Evolutionary conservation across 108 stramenopile species (phyloP).

Genomic region (Stephanodiscus triporus): DNA sequence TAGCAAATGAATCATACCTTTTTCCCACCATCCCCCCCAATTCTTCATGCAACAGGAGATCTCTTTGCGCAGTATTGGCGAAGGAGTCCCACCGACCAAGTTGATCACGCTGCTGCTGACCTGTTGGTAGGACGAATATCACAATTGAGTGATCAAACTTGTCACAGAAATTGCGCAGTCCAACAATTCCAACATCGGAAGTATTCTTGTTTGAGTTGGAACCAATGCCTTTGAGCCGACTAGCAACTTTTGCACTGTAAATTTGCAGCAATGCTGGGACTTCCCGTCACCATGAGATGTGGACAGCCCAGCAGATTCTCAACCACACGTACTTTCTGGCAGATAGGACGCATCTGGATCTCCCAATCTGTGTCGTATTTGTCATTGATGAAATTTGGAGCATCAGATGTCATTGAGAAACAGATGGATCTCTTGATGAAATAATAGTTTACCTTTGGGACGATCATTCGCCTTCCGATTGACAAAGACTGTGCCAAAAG

Average conservation of each 20-base stretch:
- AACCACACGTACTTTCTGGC: conserved; percentile 58
- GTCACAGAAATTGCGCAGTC: conserved; percentile 45
- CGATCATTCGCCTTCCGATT: conserved; percentile 42
- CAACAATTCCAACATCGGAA: conserved; percentile 22
- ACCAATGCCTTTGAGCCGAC: conserved; percentile 19
- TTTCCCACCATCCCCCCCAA: neutral
- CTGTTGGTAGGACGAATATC: conserved; percentile 43
- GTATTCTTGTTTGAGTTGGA: neutral
- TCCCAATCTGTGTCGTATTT: conserved; percentile 43
- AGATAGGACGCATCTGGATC: conserved; percentile 43
- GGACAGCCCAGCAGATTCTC: conserved; percentile 53
- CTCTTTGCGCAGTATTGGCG: conserved; percentile 48
- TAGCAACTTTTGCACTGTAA: conserved; percentile 38
- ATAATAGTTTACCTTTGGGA: conserved; percentile 31
- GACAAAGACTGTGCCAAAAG: conserved; percentile 50
- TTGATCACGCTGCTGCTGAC: conserved; percentile 46
- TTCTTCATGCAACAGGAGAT: conserved; percentile 11
- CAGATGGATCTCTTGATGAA: neutral
- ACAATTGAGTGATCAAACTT: conserved; percentile 55
- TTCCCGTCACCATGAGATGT: conserved; percentile 61
- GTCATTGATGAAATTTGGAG: neutral
- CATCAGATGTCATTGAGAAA: neutral
- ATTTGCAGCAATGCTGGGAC: conserved; percentile 42
- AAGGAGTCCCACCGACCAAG: conserved; percentile 57
- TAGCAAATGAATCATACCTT: conserved; percentile 28